Evolutionary conservation across 2,329 filamentous ascomycete genomes (phyloP).

Genomic region (Trichoderma atrobrunneum): DNA sequence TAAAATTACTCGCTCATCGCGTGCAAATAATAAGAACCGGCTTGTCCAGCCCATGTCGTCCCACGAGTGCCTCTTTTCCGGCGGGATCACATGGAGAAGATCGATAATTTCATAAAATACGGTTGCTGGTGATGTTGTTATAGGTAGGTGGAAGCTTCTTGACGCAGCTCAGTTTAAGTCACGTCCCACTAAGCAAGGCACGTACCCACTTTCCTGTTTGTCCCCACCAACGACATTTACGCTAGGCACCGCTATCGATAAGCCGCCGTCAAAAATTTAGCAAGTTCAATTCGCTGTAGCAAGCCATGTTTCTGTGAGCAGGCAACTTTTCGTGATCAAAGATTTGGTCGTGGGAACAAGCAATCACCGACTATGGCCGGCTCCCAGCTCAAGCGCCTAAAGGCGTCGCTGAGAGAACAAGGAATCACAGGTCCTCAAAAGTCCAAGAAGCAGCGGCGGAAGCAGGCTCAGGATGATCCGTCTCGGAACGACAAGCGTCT

Average conservation of each 20-base stretch:
- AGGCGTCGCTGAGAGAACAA: constrained; percentile 83
- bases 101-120: not conserved
- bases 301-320: not conserved
- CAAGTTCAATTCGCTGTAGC: not conserved
- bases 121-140: not conserved
- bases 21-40: constrained; percentile 33
- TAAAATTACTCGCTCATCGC: constrained; percentile 54
- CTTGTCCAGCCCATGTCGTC: constrained; percentile 40
- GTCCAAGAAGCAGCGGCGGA: constrained; percentile 90
- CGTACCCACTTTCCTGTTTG: not conserved
- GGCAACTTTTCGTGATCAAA: not conserved
- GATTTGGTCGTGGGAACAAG: not conserved
- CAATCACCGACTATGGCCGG: constrained; percentile 67
- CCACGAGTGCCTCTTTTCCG: constrained; percentile 19
- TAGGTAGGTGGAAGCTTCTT: not conserved
- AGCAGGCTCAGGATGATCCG: constrained; percentile 64
- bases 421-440: constrained; percentile 88
- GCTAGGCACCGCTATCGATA: constrained; percentile 14
- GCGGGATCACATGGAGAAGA: not conserved
- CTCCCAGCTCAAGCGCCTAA: constrained; percentile 94
- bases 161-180: not conserved
- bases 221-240: not conserved
- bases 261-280: constrained; percentile 18
- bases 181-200: not conserved
- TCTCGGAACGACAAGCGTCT: constrained; percentile 69